These are phyloP conservation scores for Phycomyces blakesleeanus DNA, from an alignment of 192 early-diverging fungal species.

Conservation along the genomic window DNA sequence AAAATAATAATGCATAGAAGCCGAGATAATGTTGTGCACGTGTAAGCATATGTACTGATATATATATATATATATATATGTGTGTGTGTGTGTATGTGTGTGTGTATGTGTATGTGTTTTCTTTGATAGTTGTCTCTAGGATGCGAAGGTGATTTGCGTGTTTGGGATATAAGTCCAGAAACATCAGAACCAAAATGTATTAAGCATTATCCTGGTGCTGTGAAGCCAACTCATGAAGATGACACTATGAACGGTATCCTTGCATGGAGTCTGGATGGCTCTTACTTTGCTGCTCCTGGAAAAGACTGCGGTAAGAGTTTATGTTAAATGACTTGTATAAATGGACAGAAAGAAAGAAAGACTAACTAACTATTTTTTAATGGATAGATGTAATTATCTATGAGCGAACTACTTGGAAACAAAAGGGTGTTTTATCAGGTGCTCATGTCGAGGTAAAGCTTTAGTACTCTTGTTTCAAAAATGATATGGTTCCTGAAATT, in stretches of 20 bases:
- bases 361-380: neutral
- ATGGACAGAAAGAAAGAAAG: neutral
- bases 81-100: too few species aligned
- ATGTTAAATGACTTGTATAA: neutral
- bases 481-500: neutral
- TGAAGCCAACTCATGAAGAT: neutral
- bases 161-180: slow-evolving; percentile 58
- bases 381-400: neutral
- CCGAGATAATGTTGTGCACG: too few species aligned
- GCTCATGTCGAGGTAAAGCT: slow-evolving; percentile 26
- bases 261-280: slow-evolving; percentile 65
- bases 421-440: slow-evolving; percentile 22
- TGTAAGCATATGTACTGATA: too few species aligned
- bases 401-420: slow-evolving; percentile 27
- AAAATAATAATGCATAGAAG: too few species aligned
- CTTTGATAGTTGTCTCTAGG: slow-evolving; percentile 46
- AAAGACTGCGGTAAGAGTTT: slow-evolving; percentile 36
- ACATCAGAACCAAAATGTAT: slow-evolving; percentile 38
- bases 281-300: slow-evolving; percentile 57
- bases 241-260: slow-evolving; percentile 18
- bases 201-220: slow-evolving; percentile 26
- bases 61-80: too few species aligned
- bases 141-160: slow-evolving; percentile 57
- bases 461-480: neutral
- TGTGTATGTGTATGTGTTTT: too few species aligned